A percentile compares a stretch with the other conserved stretches of the same genome.
phyloP scores from a whole-genome alignment of 257 asterid genomes.

The Scutellaria galericulata region DNA sequence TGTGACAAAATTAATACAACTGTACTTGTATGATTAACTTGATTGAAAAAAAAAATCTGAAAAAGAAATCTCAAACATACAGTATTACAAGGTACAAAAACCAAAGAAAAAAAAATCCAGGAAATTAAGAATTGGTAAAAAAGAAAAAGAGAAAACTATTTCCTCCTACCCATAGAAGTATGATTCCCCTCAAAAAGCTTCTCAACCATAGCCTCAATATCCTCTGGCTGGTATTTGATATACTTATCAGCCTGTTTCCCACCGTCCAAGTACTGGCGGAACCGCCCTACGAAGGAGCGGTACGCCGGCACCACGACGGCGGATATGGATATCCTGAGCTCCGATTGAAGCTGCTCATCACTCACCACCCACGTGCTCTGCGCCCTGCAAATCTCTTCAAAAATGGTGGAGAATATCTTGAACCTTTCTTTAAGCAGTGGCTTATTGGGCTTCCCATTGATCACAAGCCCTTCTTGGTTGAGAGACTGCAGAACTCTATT shows the following conservation, averaged over 20 bases:
- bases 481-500: constrained; percentile 59
- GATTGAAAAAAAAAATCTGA: too few species aligned
- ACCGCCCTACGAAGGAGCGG: constrained; percentile 77
- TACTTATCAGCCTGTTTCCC: constrained; percentile 71
- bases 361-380: constrained; percentile 86
- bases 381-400: constrained; percentile 69
- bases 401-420: constrained; percentile 58
- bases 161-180: constrained; percentile 70
- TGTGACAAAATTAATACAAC: too few species aligned
- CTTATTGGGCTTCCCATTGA: constrained; percentile 60
- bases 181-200: constrained; percentile 73
- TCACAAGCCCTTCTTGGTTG: constrained; percentile 64
- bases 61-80: too few species aligned
- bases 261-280: constrained; percentile 62
- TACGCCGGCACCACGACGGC: constrained; percentile 85
- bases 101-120: background rate
- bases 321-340: constrained; percentile 75
- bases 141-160: background rate
- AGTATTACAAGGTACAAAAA: too few species aligned
- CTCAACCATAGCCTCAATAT: constrained; percentile 74
- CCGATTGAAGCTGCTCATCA: constrained; percentile 92
- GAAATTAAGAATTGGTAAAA: background rate
- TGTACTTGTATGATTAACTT: too few species aligned
- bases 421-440: constrained; percentile 69
- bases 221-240: constrained; percentile 85